Evolutionary conservation across 495 filamentous ascomycete genomes (phyloP).

Genomic region (Neurospora sp.): DNA sequence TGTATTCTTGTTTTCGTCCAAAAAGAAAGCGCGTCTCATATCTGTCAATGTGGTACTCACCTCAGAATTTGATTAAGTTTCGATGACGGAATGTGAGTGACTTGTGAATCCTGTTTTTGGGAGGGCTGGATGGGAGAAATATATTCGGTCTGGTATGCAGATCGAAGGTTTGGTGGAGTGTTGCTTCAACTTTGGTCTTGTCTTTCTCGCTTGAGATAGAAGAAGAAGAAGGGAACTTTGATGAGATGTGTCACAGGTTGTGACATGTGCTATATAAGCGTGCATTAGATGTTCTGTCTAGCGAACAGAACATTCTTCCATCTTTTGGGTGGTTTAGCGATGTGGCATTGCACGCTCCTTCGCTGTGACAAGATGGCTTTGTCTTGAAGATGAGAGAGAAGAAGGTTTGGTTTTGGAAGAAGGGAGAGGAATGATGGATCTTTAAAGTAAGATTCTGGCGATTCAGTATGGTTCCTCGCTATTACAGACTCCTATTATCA

Average conservation of each 20-base stretch:
- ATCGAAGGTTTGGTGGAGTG: not conserved
- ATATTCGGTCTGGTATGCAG: not conserved
- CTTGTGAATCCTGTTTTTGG: not conserved
- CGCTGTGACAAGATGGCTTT: too few relatives aligned
- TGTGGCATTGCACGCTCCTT: too few relatives aligned
- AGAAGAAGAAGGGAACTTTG: not conserved
- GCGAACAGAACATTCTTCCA: too few relatives aligned
- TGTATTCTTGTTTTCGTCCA: too few relatives aligned
- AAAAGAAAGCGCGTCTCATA: not conserved
- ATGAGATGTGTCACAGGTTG: too few relatives aligned
- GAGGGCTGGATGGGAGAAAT: not conserved
- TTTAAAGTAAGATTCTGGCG: not conserved
- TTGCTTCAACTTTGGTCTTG: not conserved
- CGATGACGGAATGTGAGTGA: not conserved
- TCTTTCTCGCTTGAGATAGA: not conserved
- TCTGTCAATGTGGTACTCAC: not conserved
- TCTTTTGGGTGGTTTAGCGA: too few relatives aligned
- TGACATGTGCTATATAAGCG: too few relatives aligned
- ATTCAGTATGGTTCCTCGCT: too few relatives aligned
- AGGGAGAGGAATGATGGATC: not conserved
- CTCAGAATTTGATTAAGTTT: not conserved
- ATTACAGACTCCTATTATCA: not conserved
- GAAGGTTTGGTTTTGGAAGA: too few relatives aligned
- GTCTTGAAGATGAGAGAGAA: too few relatives aligned
- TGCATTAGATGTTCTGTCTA: too few relatives aligned